phyloP scores from a whole-genome alignment of 2,329 filamentous ascomycete species.

The Bipolaris oryzae region DNA sequence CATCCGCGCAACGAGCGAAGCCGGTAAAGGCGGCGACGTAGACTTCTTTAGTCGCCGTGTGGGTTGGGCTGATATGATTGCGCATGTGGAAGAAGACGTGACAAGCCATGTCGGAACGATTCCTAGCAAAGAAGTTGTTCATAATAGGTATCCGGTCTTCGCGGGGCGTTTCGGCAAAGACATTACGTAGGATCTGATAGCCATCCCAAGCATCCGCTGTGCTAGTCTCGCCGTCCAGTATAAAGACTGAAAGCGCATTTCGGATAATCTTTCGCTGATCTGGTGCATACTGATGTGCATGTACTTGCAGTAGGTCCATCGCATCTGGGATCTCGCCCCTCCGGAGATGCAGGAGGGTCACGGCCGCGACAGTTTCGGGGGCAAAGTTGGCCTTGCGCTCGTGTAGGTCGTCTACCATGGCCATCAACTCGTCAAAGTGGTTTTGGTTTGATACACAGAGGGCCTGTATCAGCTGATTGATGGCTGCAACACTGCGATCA shows the following conservation, averaged over 20 bases:
- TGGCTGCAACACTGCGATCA: constrained; percentile 64
- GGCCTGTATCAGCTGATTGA: constrained; percentile 75
- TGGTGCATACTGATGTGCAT: constrained; percentile 72
- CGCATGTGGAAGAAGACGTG: constrained; percentile 94
- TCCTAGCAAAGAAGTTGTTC: constrained; percentile 78
- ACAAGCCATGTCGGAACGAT: constrained; percentile 81
- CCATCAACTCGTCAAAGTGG: constrained; percentile 73
- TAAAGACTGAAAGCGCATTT: constrained; percentile 70
- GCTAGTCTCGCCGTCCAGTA: constrained; percentile 68
- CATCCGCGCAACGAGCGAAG: constrained; percentile 65
- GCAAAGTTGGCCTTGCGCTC: constrained; percentile 72
- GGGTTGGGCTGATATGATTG: constrained; percentile 66
- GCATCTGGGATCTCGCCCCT: constrained; percentile 79
- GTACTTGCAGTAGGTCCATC: constrained; percentile 79
- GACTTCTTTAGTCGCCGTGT: constrained; percentile 72
- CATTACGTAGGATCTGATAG: constrained; percentile 63
- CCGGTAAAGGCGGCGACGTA: constrained; percentile 82
- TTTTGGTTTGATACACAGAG: constrained; percentile 66
- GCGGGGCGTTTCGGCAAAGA: constrained; percentile 68
- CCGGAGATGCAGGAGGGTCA: constrained; percentile 76
- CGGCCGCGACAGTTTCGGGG: constrained; percentile 72
- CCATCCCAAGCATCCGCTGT: constrained; percentile 67
- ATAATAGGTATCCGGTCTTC: constrained; percentile 74
- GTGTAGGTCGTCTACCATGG: constrained; percentile 75
- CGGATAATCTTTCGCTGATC: constrained; percentile 71